Evolutionary conservation across 2,329 filamentous ascomycete genomes (phyloP), one percentile per base, ranked within the genome.

Genomic region (Emericellopsis atlantica): DNA sequence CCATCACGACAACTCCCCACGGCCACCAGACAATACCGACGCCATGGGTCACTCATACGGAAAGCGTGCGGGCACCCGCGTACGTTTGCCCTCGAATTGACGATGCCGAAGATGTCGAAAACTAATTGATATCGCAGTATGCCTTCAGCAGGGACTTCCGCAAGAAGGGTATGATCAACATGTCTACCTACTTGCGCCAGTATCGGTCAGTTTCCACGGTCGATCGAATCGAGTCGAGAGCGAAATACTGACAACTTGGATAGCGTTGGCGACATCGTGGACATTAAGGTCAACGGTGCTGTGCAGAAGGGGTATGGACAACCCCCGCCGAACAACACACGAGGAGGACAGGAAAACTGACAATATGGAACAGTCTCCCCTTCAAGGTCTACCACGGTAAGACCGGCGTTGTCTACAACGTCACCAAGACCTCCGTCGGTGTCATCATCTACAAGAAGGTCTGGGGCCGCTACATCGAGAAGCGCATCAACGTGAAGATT

Each of bases 361-460:
- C 54, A 49, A 41, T 48, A 44, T 35, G 32, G 40, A 46, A 65
- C 59, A 88, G 87, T 76, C 92, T 95, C 87, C 89, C 90, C 60
- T 88, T 89, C 83, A 95, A 95, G 80, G 84, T 95, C 73, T 95
- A 94, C 83, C 89, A 96, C 79, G 92, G 90, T 64, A 96, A 96
- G 85, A 95, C 89, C 51, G 88, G 88, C 65, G 85, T 95, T 60
- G 74, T 95, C 72, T 95, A 94, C 85, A 98, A 98, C 78, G 92
- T 98, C 60, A 92, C 90, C 72, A 95, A 95, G 81, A 84, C 79
- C 59, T 85, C 92, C 53, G 88, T 98, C 65, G 92, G 92, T 61
- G 84, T 98, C 69, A 95, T 98, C 74, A 85, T 98, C 73, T 90
- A 94, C 84, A 95, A 95, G 81, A 87, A 93, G 70, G 92, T 98